Base-by-base conservation (phyloP, 352 stramenopile genomes). In the Aphanomyces stellatus region DNA sequence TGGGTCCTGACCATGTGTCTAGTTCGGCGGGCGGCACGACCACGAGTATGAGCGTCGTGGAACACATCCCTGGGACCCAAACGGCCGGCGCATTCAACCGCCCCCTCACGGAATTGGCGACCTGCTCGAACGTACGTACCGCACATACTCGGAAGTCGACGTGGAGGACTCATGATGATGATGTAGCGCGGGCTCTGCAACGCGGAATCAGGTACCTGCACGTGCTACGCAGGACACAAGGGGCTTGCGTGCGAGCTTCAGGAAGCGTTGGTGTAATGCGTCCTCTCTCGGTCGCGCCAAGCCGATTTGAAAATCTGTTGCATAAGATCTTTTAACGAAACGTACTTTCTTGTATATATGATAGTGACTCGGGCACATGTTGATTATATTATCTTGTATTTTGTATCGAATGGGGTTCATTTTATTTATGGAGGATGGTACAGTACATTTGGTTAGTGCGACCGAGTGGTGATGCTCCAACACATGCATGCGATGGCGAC, bases 171-270 rank as follows among this genome's bases (percentile, higher is more conserved):
- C 24, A 15, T 53, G 19, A 22, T 27, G 5, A 57, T 17, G 4
- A 40, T n/a, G n/a, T 67, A 67, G 60, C 82, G 85, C 2, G 84
- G 85, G 4, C 61, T 66, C 1, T 93, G 85, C 49, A 80, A 90
- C 74, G 74, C 69, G 35, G 51, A 51, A 33, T 76, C 75, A 0
- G 85, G 85, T 17, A 72, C 71, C 1, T 91, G 84, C 76, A 71
- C 74, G 53, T 93, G 85, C 65, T 93, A 74, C 53, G 53, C 80
- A 5, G 84, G 85, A 0, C 82, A 91, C 71, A 90, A 90, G 78
- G 81, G 85, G 0, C 73, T 91, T 22, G 84, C 82, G 17, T 93
- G 84, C 53, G 71, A 91, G 56, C 79, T 74, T 27, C 82, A 93
- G 51, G 80, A 88, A 62, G 80, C 78, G 22, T 71, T 82, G 15